Conservation (phyloP, 306 rosid species). For the Citrullus amarus region DNA sequence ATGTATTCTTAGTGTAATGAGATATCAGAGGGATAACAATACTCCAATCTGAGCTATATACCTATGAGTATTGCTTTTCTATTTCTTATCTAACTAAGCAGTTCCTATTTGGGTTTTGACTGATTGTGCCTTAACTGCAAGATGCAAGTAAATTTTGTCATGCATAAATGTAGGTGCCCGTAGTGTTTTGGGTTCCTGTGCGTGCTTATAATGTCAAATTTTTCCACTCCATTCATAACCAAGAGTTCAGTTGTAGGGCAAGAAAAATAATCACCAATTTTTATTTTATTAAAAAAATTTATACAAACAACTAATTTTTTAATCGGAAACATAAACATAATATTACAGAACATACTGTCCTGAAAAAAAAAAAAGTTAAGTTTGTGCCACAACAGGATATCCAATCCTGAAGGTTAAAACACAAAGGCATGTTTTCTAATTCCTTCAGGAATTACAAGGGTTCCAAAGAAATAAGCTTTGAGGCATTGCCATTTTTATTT, state of each 20-base stretch:
- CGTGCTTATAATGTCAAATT: neutral
- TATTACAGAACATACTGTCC: neutral
- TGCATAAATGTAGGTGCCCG: neutral
- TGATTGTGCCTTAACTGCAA: neutral
- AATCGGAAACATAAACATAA: neutral
- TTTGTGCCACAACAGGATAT: neutral
- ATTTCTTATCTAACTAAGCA: neutral
- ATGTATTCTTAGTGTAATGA: neutral
- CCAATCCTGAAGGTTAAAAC: neutral
- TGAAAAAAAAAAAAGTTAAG: neutral
- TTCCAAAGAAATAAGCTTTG: neutral
- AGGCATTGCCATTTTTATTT: neutral
- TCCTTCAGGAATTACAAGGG: neutral
- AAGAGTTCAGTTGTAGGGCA: neutral
- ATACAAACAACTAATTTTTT: neutral
- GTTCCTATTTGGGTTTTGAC: neutral
- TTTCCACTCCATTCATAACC: neutral
- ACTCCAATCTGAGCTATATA: neutral
- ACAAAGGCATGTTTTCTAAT: neutral
- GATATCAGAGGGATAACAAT: neutral
- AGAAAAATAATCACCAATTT: neutral
- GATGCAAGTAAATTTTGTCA: neutral
- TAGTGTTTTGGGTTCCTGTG: neutral
- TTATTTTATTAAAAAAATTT: neutral
- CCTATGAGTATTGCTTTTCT: neutral